A percentile compares a stretch with the other conserved stretches of the same genome.
These are phyloP conservation scores for Colletotrichum chrysophilum DNA, from an alignment of 2,329 filamentous ascomycete species.

Conservation along the genomic window DNA sequence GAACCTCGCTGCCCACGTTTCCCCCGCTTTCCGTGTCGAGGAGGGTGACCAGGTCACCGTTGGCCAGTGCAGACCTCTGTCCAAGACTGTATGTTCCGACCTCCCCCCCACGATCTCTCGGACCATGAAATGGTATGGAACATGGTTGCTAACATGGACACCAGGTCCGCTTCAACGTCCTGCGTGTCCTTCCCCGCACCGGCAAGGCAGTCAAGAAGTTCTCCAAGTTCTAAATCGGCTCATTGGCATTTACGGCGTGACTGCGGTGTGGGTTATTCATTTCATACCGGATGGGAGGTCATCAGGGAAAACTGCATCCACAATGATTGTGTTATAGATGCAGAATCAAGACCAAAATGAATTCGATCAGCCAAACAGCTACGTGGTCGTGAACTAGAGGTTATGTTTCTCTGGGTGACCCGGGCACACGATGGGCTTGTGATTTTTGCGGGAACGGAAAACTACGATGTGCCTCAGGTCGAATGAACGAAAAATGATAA, in stretches of 20 bases:
- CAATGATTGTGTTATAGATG: slow-evolving; percentile 50
- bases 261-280: slow-evolving; percentile 47
- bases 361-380: slow-evolving; percentile 30
- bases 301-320: slow-evolving; percentile 25
- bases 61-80: slow-evolving; percentile 98
- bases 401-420: slow-evolving; percentile 15
- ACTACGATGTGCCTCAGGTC: slow-evolving; percentile 22
- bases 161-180: slow-evolving; percentile 98
- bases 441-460: slow-evolving; percentile 23
- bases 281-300: slow-evolving; percentile 27
- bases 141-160: slow-evolving; percentile 11
- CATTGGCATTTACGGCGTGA: slow-evolving; percentile 62
- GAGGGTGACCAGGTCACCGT: slow-evolving; percentile 99
- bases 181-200: slow-evolving; percentile 96
- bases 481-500: slow-evolving; percentile 22
- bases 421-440: slow-evolving; percentile 20
- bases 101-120: background rate
- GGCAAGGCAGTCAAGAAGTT: slow-evolving; percentile 98
- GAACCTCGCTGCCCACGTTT: slow-evolving; percentile 99
- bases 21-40: slow-evolving; percentile 99
- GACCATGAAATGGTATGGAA: too few species aligned
- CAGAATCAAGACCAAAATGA: slow-evolving; percentile 32
- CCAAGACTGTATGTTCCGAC: slow-evolving; percentile 89
- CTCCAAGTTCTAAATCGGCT: slow-evolving; percentile 88
- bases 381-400: slow-evolving; percentile 40